Conservation (phyloP, 2,329 filamentous ascomycete species). For the Ophiosphaerella korrae region DNA sequence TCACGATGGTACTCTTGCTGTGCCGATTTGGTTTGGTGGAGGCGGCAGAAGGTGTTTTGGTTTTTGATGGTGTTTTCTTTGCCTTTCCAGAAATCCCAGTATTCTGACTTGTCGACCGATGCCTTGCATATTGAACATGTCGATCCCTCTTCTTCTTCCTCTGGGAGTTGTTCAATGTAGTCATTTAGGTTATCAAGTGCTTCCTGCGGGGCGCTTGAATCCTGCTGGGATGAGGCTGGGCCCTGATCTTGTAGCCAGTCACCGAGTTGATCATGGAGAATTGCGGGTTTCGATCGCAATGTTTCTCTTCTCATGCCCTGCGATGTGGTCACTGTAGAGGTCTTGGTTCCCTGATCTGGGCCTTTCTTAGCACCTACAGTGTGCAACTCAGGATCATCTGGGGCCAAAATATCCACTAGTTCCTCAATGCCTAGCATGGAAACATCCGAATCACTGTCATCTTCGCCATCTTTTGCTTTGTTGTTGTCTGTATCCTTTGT, state of each 20-base stretch:
- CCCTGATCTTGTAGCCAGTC: conserved; percentile 18
- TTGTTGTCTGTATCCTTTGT: background rate
- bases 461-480: background rate
- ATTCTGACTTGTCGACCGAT: conserved; percentile 59
- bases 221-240: conserved; percentile 18
- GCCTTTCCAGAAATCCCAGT: conserved; percentile 53
- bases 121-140: conserved; percentile 71
- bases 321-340: background rate
- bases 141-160: conserved; percentile 23
- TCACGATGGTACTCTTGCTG: conserved; percentile 54
- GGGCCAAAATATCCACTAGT: background rate
- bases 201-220: conserved; percentile 22
- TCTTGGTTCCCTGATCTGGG: background rate
- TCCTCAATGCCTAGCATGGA: conserved; percentile 8
- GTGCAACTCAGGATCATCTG: conserved; percentile 9
- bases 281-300: conserved; percentile 9
- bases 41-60: conserved; percentile 53
- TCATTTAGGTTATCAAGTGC: conserved; percentile 19
- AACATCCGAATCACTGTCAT: background rate
- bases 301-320: background rate
- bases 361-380: conserved; percentile 6
- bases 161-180: conserved; percentile 22
- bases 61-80: conserved; percentile 52
- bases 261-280: conserved; percentile 21
- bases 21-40: conserved; percentile 41